Evolutionary conservation across 495 filamentous ascomycete species (phyloP).

Genomic region (Lepraria neglecta): DNA sequence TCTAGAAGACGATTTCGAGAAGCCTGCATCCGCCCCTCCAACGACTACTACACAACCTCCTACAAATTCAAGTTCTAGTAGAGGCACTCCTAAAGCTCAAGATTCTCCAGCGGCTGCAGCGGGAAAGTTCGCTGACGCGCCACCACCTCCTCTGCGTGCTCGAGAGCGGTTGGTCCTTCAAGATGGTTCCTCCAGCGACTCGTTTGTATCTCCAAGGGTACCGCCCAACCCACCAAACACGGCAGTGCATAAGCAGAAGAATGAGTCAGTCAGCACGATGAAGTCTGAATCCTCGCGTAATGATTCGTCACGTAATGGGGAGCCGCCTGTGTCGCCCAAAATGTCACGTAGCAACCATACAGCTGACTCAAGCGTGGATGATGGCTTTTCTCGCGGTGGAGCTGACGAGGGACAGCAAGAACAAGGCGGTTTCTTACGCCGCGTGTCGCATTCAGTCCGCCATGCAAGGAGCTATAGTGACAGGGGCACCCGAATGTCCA

Average conservation of each 20-base stretch:
- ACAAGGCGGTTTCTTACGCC: constrained; percentile 65
- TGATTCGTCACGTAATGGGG: constrained; percentile 32
- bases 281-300: constrained; percentile 36
- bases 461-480: constrained; percentile 90
- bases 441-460: constrained; percentile 85
- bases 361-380: constrained; percentile 81
- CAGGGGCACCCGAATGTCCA: constrained; percentile 45
- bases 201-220: constrained; percentile 57
- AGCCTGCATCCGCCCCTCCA: constrained; percentile 27
- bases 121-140: constrained; percentile 21
- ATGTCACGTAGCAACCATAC: constrained; percentile 66
- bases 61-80: constrained; percentile 23
- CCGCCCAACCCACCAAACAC: constrained; percentile 51
- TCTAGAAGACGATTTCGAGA: constrained; percentile 15
- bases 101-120: constrained; percentile 35
- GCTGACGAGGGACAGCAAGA: constrained; percentile 57
- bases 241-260: constrained; percentile 39
- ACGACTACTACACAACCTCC: constrained; percentile 19
- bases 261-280: constrained; percentile 50
- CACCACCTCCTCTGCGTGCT: constrained; percentile 27
- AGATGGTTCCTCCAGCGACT: constrained; percentile 41
- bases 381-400: constrained; percentile 79
- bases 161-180: constrained; percentile 21
- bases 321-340: constrained; percentile 51
- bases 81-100: constrained; percentile 29